phyloP scores from a whole-genome alignment of 768 basidiomycete species.

The Cyclocybe aegerita region DNA sequence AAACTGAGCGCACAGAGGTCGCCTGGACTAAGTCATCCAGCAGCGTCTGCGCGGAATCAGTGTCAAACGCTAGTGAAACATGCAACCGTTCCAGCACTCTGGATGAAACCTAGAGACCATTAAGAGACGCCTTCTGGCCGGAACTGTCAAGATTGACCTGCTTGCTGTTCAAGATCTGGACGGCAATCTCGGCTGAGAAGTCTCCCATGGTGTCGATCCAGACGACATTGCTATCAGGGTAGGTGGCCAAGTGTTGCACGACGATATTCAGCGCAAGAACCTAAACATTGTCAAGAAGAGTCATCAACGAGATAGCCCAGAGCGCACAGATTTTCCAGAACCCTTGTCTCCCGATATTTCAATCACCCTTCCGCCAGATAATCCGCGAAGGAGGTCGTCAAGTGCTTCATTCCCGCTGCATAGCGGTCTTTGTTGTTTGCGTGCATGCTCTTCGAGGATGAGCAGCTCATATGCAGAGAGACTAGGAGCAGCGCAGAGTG shows the following conservation, averaged over 20 bases:
- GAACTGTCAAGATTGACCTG: conserved; percentile 11
- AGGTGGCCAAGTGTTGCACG: conserved; percentile 46
- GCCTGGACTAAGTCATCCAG: conserved; percentile 42
- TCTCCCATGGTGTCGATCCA: conserved; percentile 79
- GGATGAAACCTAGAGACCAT: conserved; percentile 19
- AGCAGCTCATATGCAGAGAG: conserved; percentile 32
- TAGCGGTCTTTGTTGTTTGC: conserved; percentile 20
- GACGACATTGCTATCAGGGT: conserved; percentile 38
- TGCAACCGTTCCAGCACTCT: conserved; percentile 54
- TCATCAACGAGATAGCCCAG: not conserved
- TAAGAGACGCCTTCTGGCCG: not conserved
- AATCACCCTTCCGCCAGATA: conserved; percentile 52
- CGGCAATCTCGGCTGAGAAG: conserved; percentile 54
- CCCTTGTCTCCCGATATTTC: conserved; percentile 68
- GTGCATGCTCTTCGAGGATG: conserved; percentile 16
- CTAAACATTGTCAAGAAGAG: conserved; percentile 33
- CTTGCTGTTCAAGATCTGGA: conserved; percentile 32
- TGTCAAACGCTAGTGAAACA: conserved; percentile 56
- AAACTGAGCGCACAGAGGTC: conserved; percentile 19
- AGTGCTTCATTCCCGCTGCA: conserved; percentile 44
- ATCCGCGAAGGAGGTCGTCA: conserved; percentile 51
- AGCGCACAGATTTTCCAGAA: conserved; percentile 69
- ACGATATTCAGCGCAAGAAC: conserved; percentile 59
- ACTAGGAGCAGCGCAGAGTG: conserved; percentile 43
- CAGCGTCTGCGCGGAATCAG: conserved; percentile 51